These are phyloP conservation scores for Pseudogymnoascus sp. DNA, from an alignment of 2,329 filamentous ascomycete species.

Conservation along the genomic window DNA sequence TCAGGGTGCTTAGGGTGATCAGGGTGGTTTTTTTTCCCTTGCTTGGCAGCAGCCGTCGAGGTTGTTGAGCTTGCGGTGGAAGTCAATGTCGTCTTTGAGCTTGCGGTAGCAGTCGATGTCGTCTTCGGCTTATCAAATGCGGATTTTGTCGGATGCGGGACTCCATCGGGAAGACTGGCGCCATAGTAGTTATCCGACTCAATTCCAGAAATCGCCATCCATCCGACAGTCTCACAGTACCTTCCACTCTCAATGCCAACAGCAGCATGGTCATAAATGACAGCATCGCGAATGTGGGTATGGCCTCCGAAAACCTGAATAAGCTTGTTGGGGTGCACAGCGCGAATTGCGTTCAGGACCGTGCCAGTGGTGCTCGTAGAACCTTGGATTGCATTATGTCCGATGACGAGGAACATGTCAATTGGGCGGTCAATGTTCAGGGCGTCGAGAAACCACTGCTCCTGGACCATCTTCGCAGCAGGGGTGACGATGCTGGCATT, in stretches of 20 bases:
- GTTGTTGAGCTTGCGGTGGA: conserved; percentile 61
- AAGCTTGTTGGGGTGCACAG: conserved; percentile 67
- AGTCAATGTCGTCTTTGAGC: conserved; percentile 41
- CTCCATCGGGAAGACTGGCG: conserved; percentile 17
- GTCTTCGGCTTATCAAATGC: conserved; percentile 27
- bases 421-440: conserved; percentile 69
- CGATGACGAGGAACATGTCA: conserved; percentile 78
- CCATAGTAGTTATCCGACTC: conserved; percentile 25
- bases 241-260: conserved; percentile 78
- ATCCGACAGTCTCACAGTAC: conserved; percentile 93
- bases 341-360: conserved; percentile 69
- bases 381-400: conserved; percentile 68
- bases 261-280: conserved; percentile 67
- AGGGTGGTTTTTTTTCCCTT: conserved; percentile 33
- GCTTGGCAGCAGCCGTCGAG: conserved; percentile 36
- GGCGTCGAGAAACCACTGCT: conserved; percentile 81
- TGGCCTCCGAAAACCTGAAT: conserved; percentile 92
- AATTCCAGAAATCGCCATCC: conserved; percentile 71
- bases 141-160: conserved; percentile 24
- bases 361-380: conserved; percentile 63
- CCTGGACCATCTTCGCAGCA: conserved; percentile 70
- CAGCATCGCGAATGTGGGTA: conserved; percentile 78
- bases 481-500: conserved; percentile 82
- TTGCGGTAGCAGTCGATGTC: conserved; percentile 47
- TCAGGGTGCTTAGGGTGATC: conserved; percentile 55